Evolutionary conservation across 225 moss, liverwort and hornwort genomes (phyloP), one percentile per base, ranked within the genome.

Genomic region (Sphagnum contortum): DNA sequence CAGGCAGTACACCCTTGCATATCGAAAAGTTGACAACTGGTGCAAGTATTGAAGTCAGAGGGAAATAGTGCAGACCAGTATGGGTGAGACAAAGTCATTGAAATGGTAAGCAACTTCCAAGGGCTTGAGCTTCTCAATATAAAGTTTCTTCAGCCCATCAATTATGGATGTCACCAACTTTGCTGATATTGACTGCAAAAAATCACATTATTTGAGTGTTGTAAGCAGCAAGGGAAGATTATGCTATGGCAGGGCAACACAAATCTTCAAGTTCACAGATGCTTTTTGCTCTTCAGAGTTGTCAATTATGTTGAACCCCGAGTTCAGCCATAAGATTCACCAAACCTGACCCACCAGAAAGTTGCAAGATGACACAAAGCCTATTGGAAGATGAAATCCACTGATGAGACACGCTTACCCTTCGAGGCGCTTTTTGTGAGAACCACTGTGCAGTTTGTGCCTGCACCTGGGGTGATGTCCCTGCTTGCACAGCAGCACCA

Each of bases 131-230:
- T 98, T 98, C 74, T 98, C 92, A 50, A 98, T 71, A 60, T 98
- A 98, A 2, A 98, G 76, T 69, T 91, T 98, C 83, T 98, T 98
- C 48, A 98, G 85, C 13, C 96, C 96, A 65, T 98, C 96, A 65
- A 98, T 77, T 65, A 98, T 90, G 12, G 92, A 92, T 12, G 96
- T 98, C 5, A 98, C 96, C 44, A 85, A 74, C 47, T 81, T 80
- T 61, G 81, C 63, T 55, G 90, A 86, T 71, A 98, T 76, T 10
- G 90, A 80, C 96, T 95, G 89, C 59, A 72, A 10, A 57, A 47
- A 56, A 14, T 44, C 8, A 5, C 44, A 7, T n/a, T 44, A 53
- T 54, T 13, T 53, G 46, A 6, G 52, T 55, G 12, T 5, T 53
- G 6, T 14, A 4, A 45, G 44, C 46, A 44, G 11, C 61, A 7